Base-by-base conservation (phyloP, 805 yeast genomes). In the Kodamaea neixiangensis region DNA sequence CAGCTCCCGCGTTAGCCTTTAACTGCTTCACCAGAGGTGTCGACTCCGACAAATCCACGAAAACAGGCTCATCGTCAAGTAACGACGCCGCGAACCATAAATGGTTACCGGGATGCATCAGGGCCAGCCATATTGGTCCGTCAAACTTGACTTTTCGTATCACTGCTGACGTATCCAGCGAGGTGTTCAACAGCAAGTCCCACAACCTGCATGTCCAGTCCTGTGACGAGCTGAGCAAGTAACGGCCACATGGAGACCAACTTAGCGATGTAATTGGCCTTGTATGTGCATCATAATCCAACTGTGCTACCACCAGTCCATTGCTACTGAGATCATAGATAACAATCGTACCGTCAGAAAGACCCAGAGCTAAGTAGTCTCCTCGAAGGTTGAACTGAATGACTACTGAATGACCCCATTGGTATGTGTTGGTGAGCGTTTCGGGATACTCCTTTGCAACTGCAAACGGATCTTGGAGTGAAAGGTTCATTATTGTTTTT, bases 391-490 rank as follows among this genome's bases (percentile, higher is more conserved):
- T 88, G 71, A 83, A 88, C 62, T 79, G 81, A 37, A 91, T 76
- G 52, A 81, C 81, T 7, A 89, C 86, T 41, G 82, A 80, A 54
- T 79, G 82, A 1, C 90, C 86, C 49, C 82, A 82, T 10, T 80
- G 80, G 10, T 90, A 69, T 0, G 92, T 83, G 53, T 83, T 83
- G 1, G 87, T 79, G n/a, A 89, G 78, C 1, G 86, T 79, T 54
- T 92, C 97, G 0, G 98, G 98, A 60, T 81, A 92, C 63, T 92
- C 98, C 61, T 89, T 90, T 17, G 96, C 86, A 18, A 93, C 91
- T 1, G 93, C 83, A 66, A 90, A 89, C 2, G 97, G 97, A 67
- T 92, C 98, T 56, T 89, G 81, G 19, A 93, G 76, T 7, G 94
- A 77, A 31, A 91, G 73, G 66, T 92, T 92, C 94, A 89, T 89